Evolutionary conservation across 208 protist genomes (phyloP).

Genomic region (Acanthamoeba quina): DNA sequence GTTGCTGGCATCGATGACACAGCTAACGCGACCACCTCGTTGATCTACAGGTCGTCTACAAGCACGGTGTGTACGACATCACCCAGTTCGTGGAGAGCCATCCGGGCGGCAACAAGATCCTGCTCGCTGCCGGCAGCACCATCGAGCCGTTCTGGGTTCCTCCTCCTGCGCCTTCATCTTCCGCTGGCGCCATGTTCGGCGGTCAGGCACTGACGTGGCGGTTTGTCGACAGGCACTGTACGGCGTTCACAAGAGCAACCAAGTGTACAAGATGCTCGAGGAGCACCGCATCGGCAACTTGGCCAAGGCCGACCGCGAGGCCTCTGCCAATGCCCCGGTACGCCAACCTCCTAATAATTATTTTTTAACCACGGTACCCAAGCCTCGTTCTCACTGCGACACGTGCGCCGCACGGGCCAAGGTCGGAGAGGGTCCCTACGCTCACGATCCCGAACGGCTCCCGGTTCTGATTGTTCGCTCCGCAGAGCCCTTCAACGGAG

Average conservation of each 20-base stretch:
- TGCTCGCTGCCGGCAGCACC: conserved; percentile 87
- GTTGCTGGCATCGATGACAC: no score
- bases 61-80: conserved; percentile 90
- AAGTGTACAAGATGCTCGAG: conserved; percentile 72
- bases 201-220: no score
- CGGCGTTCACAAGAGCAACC: conserved; percentile 69
- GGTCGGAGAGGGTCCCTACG: conserved; percentile 70
- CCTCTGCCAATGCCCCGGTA: neutral
- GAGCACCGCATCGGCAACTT: conserved; percentile 76
- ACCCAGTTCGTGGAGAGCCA: conserved; percentile 90
- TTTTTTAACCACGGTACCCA: neutral
- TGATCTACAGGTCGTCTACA: conserved; percentile 86
- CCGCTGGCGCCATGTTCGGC: neutral
- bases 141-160: conserved; percentile 90
- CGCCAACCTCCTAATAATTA: neutral
- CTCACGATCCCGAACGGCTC: conserved; percentile 69
- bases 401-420: neutral
- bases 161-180: neutral
- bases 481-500: conserved; percentile 18
- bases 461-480: conserved; percentile 34
- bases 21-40: neutral
- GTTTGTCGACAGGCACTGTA: conserved; percentile 2
- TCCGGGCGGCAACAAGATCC: conserved; percentile 90
- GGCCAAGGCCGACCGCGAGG: conserved; percentile 41
- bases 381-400: neutral